Base-by-base conservation (phyloP, 805 yeast genomes). In the Cyberlindnera xylosilytica region DNA sequence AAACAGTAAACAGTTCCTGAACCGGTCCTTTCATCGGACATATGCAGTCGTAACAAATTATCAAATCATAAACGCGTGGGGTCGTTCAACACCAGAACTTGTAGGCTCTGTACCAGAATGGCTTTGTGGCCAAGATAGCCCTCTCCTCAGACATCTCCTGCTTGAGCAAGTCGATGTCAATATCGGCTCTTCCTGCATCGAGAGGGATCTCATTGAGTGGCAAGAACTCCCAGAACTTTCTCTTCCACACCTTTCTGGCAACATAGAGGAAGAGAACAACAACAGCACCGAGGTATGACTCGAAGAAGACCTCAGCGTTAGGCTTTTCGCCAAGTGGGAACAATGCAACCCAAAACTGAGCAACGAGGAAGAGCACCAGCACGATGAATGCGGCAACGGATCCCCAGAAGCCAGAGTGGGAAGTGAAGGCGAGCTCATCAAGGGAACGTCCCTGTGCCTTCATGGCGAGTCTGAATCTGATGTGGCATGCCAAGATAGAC, bases 151-250 rank as follows among this genome's bases (percentile, higher is more conserved):
- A 72, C 39, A 79, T 60, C 57, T 80, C 83, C 56, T 74, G 81
- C 49, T 64, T 69, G 42, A 81, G 57, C 36, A 75, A 61, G 28
- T 80, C 85, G 46, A 78, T 51, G 54, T 81, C 86, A 19, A 73
- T 51, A 34, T 74, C 78, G 50, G 83, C 72, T 60, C 85, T 74
- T 40, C 89, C 89, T 37, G 78, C 68, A 54, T 77, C 83, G 32
- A 82, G 58, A 51, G 80, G 85, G 52, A 82, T 74, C 26, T 76
- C 74, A 34, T 60, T 52, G 26, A 76, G 66, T 36, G 68, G 67
- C 44, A 73, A 60, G 53, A 69, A 71, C 15, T 67, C 56, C 23
- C 57, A 53, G 64, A 70, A 68, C 51, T 67, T 66, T 47, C 66
- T 66, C 33, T 60, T 61, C 70, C 70, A 73, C 10, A 67, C 12